Evolutionary conservation across 345 rosid genomes (phyloP), one percentile per base, ranked within the genome.

Genomic region (Geranium rotundifolium): DNA sequence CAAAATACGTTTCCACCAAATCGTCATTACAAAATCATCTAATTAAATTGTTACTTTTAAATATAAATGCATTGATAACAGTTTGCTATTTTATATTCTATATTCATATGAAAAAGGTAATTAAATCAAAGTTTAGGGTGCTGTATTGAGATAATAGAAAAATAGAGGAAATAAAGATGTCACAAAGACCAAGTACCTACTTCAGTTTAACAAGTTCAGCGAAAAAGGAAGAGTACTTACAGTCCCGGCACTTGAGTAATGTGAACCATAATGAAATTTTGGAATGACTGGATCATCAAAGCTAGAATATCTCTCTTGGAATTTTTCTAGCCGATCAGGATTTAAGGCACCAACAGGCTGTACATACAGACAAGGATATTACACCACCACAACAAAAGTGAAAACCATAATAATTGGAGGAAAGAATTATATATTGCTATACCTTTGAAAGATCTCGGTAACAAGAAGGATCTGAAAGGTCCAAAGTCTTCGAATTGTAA

Each of bases 271-370:
- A 70, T 93, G 99, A 62, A 93, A 93, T 76, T 93, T 93, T 30
- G 99, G 99, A 75, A 93, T 93, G 74, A 90, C 84, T 55, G 99
- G 95, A 81, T 93, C 99, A 63, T 93, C 97, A 68, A 93, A 90
- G 81, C 90, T 88, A 71, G 90, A 82, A 85, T 93, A 93, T 81
- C 97, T 84, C 81, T 88, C 99, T 78, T 90, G 92, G 71, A 93
- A 85, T 68, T 85, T 93, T 67, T 79, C 78, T 57, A 93, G 81
- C 67, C 96, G 86, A 54, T 82, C 95, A 31, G 84, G 85, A 76
- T 88, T 88, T 70, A 93, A 65, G 60, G 97, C 97, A 67, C 99
- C 99, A 72, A 93, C 81, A 71, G 99, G 99, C 99, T 93, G 90
- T 77, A 82, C 67, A 63, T 17, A 75, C 5, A 4, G 41, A 63